A percentile compares a stretch with the other conserved stretches of the same genome.
phyloP scores from a whole-genome alignment of 2,329 filamentous ascomycete genomes.

The Aureobasidium sp. region DNA sequence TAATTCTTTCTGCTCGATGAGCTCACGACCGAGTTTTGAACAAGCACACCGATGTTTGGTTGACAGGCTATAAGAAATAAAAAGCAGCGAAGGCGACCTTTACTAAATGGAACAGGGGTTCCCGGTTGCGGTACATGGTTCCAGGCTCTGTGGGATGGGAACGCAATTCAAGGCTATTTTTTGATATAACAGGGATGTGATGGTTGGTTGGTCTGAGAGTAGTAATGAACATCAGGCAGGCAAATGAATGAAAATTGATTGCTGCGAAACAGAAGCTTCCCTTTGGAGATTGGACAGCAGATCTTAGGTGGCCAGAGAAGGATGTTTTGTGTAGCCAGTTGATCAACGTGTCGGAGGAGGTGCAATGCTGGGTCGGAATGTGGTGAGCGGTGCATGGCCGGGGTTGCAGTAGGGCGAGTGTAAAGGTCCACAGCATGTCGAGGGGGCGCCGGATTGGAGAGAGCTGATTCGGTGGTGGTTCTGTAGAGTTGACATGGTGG shows the following conservation, averaged over 20 bases:
- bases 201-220: background rate
- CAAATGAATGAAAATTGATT: background rate
- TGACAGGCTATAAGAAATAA: background rate
- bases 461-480: background rate
- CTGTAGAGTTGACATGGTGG: background rate
- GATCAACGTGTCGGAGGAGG: no score
- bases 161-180: background rate
- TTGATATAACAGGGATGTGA: background rate
- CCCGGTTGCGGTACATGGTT: background rate
- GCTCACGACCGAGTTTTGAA: background rate
- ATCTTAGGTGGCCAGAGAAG: background rate
- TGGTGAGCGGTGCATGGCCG: background rate
- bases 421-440: background rate
- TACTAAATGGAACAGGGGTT: background rate
- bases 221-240: conserved; percentile 7
- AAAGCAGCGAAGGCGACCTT: background rate
- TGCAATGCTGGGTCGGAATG: background rate
- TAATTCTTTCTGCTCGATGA: background rate
- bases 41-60: background rate
- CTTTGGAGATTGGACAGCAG: background rate
- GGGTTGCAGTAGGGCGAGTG: background rate
- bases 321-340: background rate
- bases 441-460: background rate
- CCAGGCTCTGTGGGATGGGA: background rate
- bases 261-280: background rate